Conservation (phyloP, 1,139 yeast genomes). For the Magnusiomyces tetraspermus region DNA sequence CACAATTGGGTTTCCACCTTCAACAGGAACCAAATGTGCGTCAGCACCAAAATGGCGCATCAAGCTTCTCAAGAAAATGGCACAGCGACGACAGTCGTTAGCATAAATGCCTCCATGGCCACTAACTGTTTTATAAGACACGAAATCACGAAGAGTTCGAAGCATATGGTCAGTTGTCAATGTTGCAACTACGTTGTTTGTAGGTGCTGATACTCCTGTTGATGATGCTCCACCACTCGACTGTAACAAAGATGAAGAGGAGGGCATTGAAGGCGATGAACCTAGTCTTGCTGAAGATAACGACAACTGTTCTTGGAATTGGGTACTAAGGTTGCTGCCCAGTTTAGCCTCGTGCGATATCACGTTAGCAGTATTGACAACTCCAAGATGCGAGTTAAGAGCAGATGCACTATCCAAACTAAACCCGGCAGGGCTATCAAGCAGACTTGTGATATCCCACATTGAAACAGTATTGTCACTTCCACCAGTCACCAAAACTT, state of each 20-base stretch:
- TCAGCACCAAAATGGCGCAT: conserved; percentile 66
- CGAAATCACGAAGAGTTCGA: conserved; percentile 49
- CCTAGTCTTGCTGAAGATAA: background rate
- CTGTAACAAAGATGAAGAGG: too few species aligned
- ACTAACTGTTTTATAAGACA: conserved; percentile 69
- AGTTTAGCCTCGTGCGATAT: background rate
- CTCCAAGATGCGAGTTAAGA: background rate
- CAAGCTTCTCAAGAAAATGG: conserved; percentile 58
- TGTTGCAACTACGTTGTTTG: too few species aligned
- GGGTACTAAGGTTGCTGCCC: background rate
- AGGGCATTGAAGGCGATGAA: background rate
- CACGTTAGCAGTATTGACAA: conserved; percentile 14
- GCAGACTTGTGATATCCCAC: conserved; percentile 42
- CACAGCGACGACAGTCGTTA: conserved; percentile 82
- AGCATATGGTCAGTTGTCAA: conserved; percentile 53
- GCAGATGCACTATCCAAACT: background rate
- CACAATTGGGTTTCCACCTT: conserved; percentile 73
- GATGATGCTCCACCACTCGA: too few species aligned
- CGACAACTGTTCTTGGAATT: background rate
- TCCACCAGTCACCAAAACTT: conserved; percentile 46
- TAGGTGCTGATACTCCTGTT: background rate
- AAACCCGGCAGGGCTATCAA: conserved; percentile 3
- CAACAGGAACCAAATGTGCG: conserved; percentile 62
- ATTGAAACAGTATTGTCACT: conserved; percentile 49
- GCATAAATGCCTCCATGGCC: conserved; percentile 54